Evolutionary conservation across 495 filamentous ascomycete genomes (phyloP).

Genomic region (Penicillium argentinense): DNA sequence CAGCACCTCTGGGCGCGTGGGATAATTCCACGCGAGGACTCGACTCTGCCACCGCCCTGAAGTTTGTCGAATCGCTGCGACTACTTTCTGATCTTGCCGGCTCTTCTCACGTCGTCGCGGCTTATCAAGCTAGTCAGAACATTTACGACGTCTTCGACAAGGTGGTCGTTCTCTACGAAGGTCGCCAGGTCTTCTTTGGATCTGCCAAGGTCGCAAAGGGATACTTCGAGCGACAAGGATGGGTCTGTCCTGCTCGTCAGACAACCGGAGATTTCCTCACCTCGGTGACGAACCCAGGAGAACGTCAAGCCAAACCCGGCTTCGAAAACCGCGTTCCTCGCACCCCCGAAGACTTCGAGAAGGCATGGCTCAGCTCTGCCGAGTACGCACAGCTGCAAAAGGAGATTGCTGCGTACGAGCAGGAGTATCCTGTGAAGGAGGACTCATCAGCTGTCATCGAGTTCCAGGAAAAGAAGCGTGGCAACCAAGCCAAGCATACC

Average conservation of each 20-base stretch:
- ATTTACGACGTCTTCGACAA: constrained; percentile 70
- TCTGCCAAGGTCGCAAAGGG: constrained; percentile 50
- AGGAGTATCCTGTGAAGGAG: constrained; percentile 16
- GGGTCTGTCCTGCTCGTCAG: constrained; percentile 53
- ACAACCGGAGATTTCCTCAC: constrained; percentile 72
- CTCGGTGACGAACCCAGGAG: constrained; percentile 61
- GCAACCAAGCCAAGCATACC: constrained; percentile 31
- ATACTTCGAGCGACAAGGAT: constrained; percentile 60
- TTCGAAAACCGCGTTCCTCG: constrained; percentile 63
- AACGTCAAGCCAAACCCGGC: constrained; percentile 57
- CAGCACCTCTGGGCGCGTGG: constrained; percentile 70
- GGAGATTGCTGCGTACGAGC: constrained; percentile 50
- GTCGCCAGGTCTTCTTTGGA: constrained; percentile 63
- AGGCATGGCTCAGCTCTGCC: constrained; percentile 50
- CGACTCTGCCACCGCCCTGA: constrained; percentile 77
- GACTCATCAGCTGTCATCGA: constrained; percentile 10
- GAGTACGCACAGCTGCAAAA: constrained; percentile 46
- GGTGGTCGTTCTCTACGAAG: constrained; percentile 58
- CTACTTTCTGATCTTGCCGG: constrained; percentile 69
- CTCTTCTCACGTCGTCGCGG: constrained; percentile 69
- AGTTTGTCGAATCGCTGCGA: constrained; percentile 64
- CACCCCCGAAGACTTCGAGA: constrained; percentile 66
- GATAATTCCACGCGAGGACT: constrained; percentile 84
- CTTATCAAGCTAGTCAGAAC: constrained; percentile 79
- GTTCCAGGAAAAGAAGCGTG: constrained; percentile 28